Conservation (phyloP, 257 asterid species). For the Cruciata laevipes region DNA sequence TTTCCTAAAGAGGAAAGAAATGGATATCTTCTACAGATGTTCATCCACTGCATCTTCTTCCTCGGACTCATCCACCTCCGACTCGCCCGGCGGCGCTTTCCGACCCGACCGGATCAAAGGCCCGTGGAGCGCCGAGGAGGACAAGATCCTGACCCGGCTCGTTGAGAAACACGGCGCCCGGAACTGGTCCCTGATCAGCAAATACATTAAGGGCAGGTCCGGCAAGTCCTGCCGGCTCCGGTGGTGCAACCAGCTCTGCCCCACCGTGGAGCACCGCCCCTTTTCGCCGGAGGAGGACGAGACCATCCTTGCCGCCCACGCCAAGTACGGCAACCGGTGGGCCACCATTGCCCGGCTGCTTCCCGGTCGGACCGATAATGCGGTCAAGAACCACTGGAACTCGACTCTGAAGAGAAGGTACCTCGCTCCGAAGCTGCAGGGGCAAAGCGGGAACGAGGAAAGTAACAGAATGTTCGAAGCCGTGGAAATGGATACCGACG, state of each 20-base stretch:
- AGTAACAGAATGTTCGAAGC: constrained; percentile 2
- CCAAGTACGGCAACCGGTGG: constrained; percentile 64
- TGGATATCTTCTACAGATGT: constrained; percentile 41
- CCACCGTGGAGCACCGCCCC: constrained; percentile 73
- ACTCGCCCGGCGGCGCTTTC: constrained; percentile 18
- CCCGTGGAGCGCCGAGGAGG: constrained; percentile 94
- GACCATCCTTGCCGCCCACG: constrained; percentile 58
- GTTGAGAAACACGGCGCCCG: constrained; percentile 66
- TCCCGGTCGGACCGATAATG: constrained; percentile 86
- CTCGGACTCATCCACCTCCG: constrained; percentile 42
- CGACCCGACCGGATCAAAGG: constrained; percentile 53
- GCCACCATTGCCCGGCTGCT: constrained; percentile 81
- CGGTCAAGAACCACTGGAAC: constrained; percentile 81
- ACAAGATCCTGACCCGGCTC: constrained; percentile 56
- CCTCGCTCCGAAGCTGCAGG: constrained; percentile 7
- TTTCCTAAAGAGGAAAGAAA: neutral
- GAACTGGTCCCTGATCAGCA: constrained; percentile 76
- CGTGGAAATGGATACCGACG: neutral
- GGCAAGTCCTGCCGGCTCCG: constrained; percentile 77
- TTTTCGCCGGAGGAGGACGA: constrained; percentile 66
- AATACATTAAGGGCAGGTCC: constrained; percentile 68
- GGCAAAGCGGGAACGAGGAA: neutral
- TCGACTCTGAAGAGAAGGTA: constrained; percentile 56
- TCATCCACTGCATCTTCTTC: constrained; percentile 50
- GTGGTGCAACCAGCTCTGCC: constrained; percentile 89